Evolutionary conservation across 1,284 basidiomycete species (phyloP).

Genomic region (Leccinum fuscescens): DNA sequence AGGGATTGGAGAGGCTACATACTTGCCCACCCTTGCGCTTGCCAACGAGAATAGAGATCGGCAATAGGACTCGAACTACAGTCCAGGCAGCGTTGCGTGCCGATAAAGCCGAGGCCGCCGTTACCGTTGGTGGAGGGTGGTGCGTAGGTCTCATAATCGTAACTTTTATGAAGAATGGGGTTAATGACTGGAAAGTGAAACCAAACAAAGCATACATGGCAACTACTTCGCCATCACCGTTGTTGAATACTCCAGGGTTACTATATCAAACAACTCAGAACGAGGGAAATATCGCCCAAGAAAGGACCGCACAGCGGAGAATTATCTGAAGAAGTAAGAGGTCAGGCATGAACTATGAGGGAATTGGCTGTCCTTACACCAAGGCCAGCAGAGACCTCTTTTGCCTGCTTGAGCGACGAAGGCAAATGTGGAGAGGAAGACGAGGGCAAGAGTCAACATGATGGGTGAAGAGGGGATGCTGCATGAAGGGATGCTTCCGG

Average conservation of each 20-base stretch:
- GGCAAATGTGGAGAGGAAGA: constrained; percentile 15
- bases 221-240: constrained; percentile 30
- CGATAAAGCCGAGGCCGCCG: constrained; percentile 38
- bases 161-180: constrained; percentile 19
- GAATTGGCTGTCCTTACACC: constrained; percentile 16
- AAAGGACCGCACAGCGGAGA: constrained; percentile 16
- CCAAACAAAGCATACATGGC: constrained; percentile 28
- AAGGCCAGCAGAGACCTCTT: constrained; percentile 26
- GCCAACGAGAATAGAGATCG: constrained; percentile 31
- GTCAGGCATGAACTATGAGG: constrained; percentile 3
- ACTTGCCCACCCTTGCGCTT: constrained; percentile 34
- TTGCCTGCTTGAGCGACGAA: constrained; percentile 22
- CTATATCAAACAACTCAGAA: constrained; percentile 17
- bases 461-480: background rate
- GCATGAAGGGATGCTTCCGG: background rate
- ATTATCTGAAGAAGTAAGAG: constrained; percentile 15
- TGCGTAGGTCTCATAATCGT: constrained; percentile 39
- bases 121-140: constrained; percentile 34
- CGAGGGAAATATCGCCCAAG: background rate
- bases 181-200: background rate
- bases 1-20: constrained; percentile 2
- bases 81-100: constrained; percentile 39
- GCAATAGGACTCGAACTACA: constrained; percentile 38
- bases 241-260: constrained; percentile 32
- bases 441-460: constrained; percentile 9